Conservation (phyloP, 768 basidiomycete genomes). For the Podaxis sp. region DNA sequence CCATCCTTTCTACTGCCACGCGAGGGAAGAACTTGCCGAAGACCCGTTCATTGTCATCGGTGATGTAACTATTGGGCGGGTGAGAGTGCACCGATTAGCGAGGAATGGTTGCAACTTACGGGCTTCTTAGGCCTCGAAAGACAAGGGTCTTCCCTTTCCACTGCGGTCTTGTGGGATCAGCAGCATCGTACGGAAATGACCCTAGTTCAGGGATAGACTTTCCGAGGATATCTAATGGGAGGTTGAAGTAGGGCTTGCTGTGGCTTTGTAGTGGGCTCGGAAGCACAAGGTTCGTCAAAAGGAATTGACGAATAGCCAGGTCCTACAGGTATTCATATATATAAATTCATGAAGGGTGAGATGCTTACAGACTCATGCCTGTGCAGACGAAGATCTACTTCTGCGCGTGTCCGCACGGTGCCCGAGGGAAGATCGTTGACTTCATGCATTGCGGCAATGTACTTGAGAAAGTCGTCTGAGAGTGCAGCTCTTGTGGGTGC, state of each 20-base stretch:
- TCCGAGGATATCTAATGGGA: slow-evolving; percentile 70
- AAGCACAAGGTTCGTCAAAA: slow-evolving; percentile 77
- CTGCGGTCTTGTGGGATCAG: slow-evolving; percentile 41
- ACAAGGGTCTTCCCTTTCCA: slow-evolving; percentile 68
- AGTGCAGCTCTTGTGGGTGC: slow-evolving; percentile 61
- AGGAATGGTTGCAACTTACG: slow-evolving; percentile 37
- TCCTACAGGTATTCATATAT: slow-evolving; percentile 48
- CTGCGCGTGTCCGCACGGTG: slow-evolving; percentile 57
- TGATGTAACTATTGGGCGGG: slow-evolving; percentile 59
- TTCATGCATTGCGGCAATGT: slow-evolving; percentile 72
- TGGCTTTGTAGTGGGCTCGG: slow-evolving; percentile 26
- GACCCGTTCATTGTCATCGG: slow-evolving; percentile 61
- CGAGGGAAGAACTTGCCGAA: slow-evolving; percentile 74
- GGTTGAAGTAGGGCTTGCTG: slow-evolving; percentile 57
- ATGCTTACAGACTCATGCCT: slow-evolving; percentile 60
- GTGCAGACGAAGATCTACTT: slow-evolving; percentile 66
- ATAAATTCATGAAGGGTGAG: not conserved
- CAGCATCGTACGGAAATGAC: slow-evolving; percentile 65
- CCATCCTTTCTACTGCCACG: slow-evolving; percentile 58
- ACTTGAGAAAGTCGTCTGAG: slow-evolving; percentile 64
- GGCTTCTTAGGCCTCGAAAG: slow-evolving; percentile 78
- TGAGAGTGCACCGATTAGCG: not conserved
- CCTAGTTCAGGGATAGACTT: slow-evolving; percentile 68
- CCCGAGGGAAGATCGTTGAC: slow-evolving; percentile 52
- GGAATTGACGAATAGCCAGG: slow-evolving; percentile 71